Evolutionary conservation across 352 stramenopile genomes (phyloP).

Genomic region (Sclerospora graminicola): DNA sequence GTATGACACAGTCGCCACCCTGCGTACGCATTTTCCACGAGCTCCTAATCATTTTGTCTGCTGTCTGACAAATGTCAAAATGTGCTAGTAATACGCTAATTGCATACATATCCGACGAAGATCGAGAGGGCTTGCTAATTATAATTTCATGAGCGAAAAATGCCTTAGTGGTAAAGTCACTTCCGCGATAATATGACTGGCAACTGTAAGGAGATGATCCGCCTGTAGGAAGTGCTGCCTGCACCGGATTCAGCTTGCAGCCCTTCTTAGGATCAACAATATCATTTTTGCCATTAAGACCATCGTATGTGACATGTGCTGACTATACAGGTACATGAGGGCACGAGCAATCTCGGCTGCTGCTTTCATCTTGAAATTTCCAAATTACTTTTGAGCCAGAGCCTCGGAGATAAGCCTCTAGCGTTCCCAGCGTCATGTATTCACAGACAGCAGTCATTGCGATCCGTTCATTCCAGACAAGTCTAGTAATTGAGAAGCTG

Average conservation of each 20-base stretch:
- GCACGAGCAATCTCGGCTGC: slow-evolving; percentile 48
- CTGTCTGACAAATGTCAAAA: slow-evolving; percentile 43
- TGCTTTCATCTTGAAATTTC: slow-evolving; percentile 74
- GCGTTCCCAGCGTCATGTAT: slow-evolving; percentile 56
- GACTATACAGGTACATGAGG: slow-evolving; percentile 70
- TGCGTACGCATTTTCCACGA: slow-evolving; percentile 46
- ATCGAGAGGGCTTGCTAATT: slow-evolving; percentile 27
- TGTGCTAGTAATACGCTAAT: slow-evolving; percentile 56
- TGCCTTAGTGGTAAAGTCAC: slow-evolving; percentile 22
- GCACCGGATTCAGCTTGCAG: slow-evolving; percentile 72
- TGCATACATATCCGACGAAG: slow-evolving; percentile 63
- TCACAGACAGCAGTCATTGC: slow-evolving; percentile 59
- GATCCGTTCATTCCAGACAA: slow-evolving; percentile 50
- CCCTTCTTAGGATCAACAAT: slow-evolving; percentile 63
- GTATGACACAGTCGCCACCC: slow-evolving; percentile 11
- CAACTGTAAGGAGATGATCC: slow-evolving; percentile 20
- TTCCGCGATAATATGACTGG: slow-evolving; percentile 17
- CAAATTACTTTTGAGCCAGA: slow-evolving; percentile 38
- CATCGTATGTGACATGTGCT: slow-evolving; percentile 67
- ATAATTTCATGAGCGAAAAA: slow-evolving; percentile 53
- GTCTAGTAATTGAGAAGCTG: slow-evolving; percentile 45
- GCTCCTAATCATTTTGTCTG: slow-evolving; percentile 53
- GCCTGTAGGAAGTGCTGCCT: slow-evolving; percentile 43
- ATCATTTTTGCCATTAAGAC: slow-evolving; percentile 50
- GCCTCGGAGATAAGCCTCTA: slow-evolving; percentile 43